phyloP scores from a whole-genome alignment of 306 rosid species.

The Parietaria judaica region DNA sequence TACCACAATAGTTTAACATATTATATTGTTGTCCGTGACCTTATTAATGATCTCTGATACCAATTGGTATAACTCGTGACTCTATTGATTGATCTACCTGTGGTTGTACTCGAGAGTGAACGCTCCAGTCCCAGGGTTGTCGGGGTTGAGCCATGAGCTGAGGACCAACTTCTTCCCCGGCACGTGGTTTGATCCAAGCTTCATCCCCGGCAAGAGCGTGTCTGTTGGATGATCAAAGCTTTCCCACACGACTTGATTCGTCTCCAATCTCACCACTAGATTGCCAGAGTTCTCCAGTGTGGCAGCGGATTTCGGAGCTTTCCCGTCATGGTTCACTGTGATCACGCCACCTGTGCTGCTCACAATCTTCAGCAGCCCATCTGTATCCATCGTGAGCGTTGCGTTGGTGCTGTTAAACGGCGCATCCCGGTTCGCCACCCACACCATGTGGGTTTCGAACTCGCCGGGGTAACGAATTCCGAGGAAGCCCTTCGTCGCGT shows the following conservation, averaged over 20 bases:
- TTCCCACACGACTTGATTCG: background rate
- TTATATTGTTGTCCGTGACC: too few species aligned
- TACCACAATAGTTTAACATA: too few species aligned
- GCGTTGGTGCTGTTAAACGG: background rate
- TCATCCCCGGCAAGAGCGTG: slow-evolving; percentile 28
- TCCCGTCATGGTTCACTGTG: background rate
- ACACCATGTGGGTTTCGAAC: background rate
- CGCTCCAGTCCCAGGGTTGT: background rate
- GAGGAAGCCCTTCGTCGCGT: background rate
- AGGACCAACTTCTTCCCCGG: background rate
- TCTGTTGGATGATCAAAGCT: slow-evolving; percentile 18
- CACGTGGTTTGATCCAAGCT: slow-evolving; percentile 2
- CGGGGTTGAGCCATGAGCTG: background rate
- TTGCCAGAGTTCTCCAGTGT: slow-evolving; percentile 7
- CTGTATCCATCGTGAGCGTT: background rate
- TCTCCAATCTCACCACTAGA: background rate
- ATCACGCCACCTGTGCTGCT: background rate
- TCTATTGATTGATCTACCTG: too few species aligned
- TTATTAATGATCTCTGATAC: too few species aligned
- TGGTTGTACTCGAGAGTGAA: slow-evolving; percentile 3
- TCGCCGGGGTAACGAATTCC: background rate
- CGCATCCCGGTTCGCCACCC: background rate
- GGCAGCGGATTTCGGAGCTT: background rate
- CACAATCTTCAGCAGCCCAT: background rate
- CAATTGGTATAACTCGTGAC: too few species aligned